Base-by-base conservation (phyloP, 192 early-diverging fungal genomes). In the Radiomyces spectabilis region DNA sequence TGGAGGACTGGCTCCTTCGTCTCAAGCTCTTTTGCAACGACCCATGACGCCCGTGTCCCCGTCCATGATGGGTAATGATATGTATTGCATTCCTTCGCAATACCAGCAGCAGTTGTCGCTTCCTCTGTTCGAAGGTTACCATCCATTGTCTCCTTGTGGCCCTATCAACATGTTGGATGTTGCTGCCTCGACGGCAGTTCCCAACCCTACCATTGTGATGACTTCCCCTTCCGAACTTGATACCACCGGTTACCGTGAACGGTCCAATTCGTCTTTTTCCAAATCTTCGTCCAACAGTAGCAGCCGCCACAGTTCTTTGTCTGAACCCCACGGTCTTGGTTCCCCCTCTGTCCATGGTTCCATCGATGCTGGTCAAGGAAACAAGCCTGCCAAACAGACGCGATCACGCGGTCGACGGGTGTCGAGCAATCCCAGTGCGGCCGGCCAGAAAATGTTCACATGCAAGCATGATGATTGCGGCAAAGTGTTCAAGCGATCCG, bases 401-500 rank as follows among this genome's bases (percentile, higher is more conserved):
- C 51, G 75, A 34, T 75, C 75, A 21, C 51, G 80, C 24, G 75
- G 76, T 40, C 63, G 80, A 27, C 63, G 77, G 18, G 75, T 78
- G 41, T 67, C 71, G 7, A 75, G 67, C 19, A 70, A 71, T 31
- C 78, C 76, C 9, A 62, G 71, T 4, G 57, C 55, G 34, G 61
- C 57, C 42, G 68, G 72, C 4, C 46, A 49, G 18, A 81, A 81
- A 50, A 66, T 73, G 46, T 79, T 81, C 38, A 77, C 70, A 12
- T 81, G 76, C 53, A 65, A 58, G 25, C 72, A 73, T 46, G 68
- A 69, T 21, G 73, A 73, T 22, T 80, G 78, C 52, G 78, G 78
- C 19, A 73, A 74, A 54, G 58, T 77, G 2, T 80, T 80, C 41
- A 80, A 80, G 55, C 47, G 78, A 32, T 80, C 78, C 0, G 78